These are phyloP conservation scores for Lepidium africanum DNA, from an alignment of 345 rosid genomes.

Conservation along the genomic window DNA sequence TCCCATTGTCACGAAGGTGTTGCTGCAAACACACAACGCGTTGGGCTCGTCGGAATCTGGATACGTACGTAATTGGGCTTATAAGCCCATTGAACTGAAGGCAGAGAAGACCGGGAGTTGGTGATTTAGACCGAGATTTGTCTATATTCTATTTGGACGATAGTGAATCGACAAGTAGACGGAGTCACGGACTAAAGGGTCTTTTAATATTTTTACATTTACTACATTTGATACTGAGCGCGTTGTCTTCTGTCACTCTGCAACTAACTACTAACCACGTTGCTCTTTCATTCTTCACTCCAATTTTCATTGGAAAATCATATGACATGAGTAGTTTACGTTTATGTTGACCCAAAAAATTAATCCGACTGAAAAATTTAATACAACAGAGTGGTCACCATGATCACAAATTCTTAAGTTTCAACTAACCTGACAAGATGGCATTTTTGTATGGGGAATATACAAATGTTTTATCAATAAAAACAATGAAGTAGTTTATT, in stretches of 20 bases:
- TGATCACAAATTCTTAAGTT: background rate
- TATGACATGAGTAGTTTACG: background rate
- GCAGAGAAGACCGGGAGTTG: background rate
- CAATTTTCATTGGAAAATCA: background rate
- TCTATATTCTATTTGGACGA: background rate
- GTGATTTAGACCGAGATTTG: conserved; percentile 9
- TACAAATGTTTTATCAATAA: too few species aligned
- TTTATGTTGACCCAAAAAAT: background rate
- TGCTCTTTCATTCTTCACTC: background rate
- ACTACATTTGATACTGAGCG: background rate
- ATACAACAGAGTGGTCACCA: conserved; percentile 9
- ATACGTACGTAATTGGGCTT: background rate
- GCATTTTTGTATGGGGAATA: too few species aligned
- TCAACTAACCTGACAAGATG: too few species aligned
- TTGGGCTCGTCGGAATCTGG: background rate
- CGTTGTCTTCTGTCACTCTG: conserved; percentile 6
- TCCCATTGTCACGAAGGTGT: too few species aligned
- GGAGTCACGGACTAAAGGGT: conserved; percentile 19
- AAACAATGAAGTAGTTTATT: too few species aligned
- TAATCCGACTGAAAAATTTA: background rate
- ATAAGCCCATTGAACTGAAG: background rate
- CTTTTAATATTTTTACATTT: background rate
- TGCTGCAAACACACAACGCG: too few species aligned
- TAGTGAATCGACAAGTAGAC: conserved; percentile 12
- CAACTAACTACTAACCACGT: conserved; percentile 15